Evolutionary conservation across 2,329 filamentous ascomycete genomes (phyloP), one percentile per base, ranked within the genome.

Genomic region (Myriosclerotinia scirpicola): DNA sequence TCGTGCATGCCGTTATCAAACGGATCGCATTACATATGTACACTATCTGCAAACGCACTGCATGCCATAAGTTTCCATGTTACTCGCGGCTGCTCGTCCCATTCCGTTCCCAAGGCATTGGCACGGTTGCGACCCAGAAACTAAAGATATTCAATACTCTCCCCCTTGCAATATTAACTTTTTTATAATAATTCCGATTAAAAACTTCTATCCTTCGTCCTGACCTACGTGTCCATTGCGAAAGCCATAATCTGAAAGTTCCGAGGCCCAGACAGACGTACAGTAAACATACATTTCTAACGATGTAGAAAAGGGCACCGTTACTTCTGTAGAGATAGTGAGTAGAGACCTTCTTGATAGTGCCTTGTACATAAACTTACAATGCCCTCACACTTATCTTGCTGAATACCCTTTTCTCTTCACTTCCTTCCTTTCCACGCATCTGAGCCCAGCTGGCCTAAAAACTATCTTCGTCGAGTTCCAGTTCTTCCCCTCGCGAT

Each of bases 1-100:
- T 50, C 50, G 44, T 38, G 58, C n/a, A 26, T 52, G n/a, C 50
- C 5, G 2, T 50, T 38, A 60, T 17, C 44, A 26, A 50, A n/a
- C 26, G 58, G 38, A 26, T 38, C 38, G 44, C 44, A 52, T 61
- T 61, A 61, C 14, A 38, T 50, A 15, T 46, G 22, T 61, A 50
- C 15, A 20, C 42, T 48, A 50, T 36, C 42, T 60, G 34, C 22
- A 3, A 26, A 26, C 26, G 44, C 58, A 61, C 30, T 61, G 58
- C 58, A 52, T 26, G 34, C 30, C 58, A 40, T 52, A 61, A 26
- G 30, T 52, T 50, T 17, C 34, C 44, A n/a, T 42, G n/a, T 38
- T 48, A n/a, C 44, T 38, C 26, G 44, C 44, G 44, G 38, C n/a
- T 50, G 44, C n/a, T 48, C 34, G 44, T 61, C 30, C 58, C 58